Percentiles rank a stretch among this genome's conserved stretches.
phyloP scores from a whole-genome alignment of 1,284 basidiomycete species.

The Cystobasidium pallidum region DNA sequence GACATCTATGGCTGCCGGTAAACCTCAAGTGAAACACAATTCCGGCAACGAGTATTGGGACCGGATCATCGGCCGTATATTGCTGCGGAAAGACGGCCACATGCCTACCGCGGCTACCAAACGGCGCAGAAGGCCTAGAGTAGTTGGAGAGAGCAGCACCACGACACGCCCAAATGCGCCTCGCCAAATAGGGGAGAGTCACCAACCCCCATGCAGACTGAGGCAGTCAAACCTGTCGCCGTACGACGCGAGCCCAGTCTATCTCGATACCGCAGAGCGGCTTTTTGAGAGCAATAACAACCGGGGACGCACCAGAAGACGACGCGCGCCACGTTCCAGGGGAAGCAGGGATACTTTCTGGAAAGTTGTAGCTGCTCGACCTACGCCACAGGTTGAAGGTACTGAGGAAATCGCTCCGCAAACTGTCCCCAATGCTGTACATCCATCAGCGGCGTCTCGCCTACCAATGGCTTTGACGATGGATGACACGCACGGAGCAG shows the following conservation, averaged over 20 bases:
- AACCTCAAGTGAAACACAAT: not conserved
- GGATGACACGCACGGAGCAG: not conserved
- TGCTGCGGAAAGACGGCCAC: constrained; percentile 40
- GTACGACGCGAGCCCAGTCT: constrained; percentile 18
- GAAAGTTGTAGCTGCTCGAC: not conserved
- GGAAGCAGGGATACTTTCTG: constrained; percentile 5
- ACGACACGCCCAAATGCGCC: not conserved
- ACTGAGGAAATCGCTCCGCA: not conserved
- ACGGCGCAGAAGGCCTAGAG: constrained; percentile 13
- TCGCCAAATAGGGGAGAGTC: not conserved
- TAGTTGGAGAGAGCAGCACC: not conserved
- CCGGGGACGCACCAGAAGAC: not conserved
- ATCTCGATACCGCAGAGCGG: constrained; percentile 32
- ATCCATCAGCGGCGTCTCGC: not conserved
- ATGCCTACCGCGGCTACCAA: not conserved
- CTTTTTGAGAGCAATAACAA: not conserved
- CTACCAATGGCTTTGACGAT: not conserved
- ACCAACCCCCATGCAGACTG: too few relatives aligned
- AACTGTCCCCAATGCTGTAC: not conserved
- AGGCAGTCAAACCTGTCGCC: not conserved
- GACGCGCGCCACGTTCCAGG: not conserved
- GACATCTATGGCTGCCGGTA: constrained; percentile 45
- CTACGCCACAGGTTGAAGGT: not conserved
- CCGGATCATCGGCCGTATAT: constrained; percentile 50
- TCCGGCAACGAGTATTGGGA: constrained; percentile 45